phyloP scores from a whole-genome alignment of 345 rosid genomes.

The Limnanthes douglasii region DNA sequence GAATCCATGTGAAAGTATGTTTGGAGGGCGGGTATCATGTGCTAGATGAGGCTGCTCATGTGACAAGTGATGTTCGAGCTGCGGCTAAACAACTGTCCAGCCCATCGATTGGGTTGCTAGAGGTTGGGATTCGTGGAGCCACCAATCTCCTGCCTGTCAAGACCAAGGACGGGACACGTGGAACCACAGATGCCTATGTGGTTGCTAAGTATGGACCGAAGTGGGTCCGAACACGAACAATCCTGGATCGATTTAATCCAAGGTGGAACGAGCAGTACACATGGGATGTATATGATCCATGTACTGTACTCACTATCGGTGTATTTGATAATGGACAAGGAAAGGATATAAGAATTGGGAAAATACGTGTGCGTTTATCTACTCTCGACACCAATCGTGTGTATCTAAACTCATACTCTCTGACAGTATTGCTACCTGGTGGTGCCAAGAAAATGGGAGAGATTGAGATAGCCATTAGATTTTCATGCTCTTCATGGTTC shows the following conservation, averaged over 20 bases:
- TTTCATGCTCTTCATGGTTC: slow-evolving; percentile 71
- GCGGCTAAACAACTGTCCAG: slow-evolving; percentile 69
- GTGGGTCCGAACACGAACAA: slow-evolving; percentile 80
- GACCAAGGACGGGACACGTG: slow-evolving; percentile 79
- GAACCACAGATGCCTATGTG: slow-evolving; percentile 77
- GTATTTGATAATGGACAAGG: slow-evolving; percentile 66
- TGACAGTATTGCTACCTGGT: slow-evolving; percentile 44
- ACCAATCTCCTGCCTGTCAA: slow-evolving; percentile 65
- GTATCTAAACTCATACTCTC: slow-evolving; percentile 39
- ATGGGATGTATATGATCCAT: slow-evolving; percentile 83
- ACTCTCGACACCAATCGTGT: slow-evolving; percentile 66
- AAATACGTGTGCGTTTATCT: slow-evolving; percentile 56
- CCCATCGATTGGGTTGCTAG: slow-evolving; percentile 69
- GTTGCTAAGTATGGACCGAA: slow-evolving; percentile 90
- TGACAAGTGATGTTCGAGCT: slow-evolving; percentile 81
- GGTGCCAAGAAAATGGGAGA: slow-evolving; percentile 92
- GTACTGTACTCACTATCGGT: slow-evolving; percentile 70
- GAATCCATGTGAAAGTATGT: slow-evolving; percentile 63
- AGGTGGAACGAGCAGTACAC: slow-evolving; percentile 93
- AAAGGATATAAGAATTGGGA: slow-evolving; percentile 47
- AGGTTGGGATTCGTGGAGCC: slow-evolving; percentile 81
- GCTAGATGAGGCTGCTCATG: slow-evolving; percentile 86
- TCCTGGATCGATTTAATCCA: slow-evolving; percentile 79
- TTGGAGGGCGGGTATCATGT: slow-evolving; percentile 92
- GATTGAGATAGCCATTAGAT: slow-evolving; percentile 63